phyloP scores from a whole-genome alignment of 1,284 basidiomycete species.

The Lignosus rhinocerotis region DNA sequence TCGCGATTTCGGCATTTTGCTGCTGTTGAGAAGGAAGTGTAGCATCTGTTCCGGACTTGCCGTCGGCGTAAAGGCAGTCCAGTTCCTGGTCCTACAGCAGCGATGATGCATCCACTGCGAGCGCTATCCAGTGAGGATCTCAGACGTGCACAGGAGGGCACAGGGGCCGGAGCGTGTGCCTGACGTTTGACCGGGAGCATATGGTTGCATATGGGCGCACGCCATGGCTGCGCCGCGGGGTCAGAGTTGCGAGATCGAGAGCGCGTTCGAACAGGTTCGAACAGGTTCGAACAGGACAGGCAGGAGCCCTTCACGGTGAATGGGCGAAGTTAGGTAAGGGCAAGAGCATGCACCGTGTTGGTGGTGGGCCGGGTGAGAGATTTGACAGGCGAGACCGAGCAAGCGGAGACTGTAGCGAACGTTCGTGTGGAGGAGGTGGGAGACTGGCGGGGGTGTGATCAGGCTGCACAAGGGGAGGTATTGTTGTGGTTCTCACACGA shows the following conservation, averaged over 20 bases:
- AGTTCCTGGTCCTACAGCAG: constrained; percentile 13
- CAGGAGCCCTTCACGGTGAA: background rate
- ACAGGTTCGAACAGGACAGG: background rate
- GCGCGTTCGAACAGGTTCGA: constrained; percentile 3
- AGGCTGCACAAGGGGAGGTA: constrained; percentile 16
- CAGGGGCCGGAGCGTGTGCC: constrained; percentile 11
- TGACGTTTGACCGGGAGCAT: constrained; percentile 22
- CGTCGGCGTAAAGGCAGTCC: constrained; percentile 10
- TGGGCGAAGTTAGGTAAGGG: constrained; percentile 15
- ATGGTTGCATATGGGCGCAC: constrained; percentile 15
- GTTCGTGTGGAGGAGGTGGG: constrained; percentile 19
- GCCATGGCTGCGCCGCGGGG: constrained; percentile 19
- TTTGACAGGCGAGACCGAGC: constrained; percentile 17
- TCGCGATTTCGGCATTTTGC: background rate
- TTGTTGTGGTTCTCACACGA: constrained; percentile 13
- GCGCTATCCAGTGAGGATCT: no score
- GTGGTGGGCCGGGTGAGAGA: constrained; percentile 7
- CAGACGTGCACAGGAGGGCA: constrained; percentile 7
- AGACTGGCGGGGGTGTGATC: constrained; percentile 16
- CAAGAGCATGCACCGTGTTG: background rate
- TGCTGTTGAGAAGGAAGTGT: background rate
- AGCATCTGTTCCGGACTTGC: background rate
- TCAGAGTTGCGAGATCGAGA: constrained; percentile 7
- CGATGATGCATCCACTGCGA: no score
- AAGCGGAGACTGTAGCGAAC: constrained; percentile 21